Percentiles rank a stretch among this genome's conserved stretches.
These are phyloP conservation scores for Musa schizocarpa DNA, from an alignment of 176 grass and related monocot genomes.

Conservation along the genomic window DNA sequence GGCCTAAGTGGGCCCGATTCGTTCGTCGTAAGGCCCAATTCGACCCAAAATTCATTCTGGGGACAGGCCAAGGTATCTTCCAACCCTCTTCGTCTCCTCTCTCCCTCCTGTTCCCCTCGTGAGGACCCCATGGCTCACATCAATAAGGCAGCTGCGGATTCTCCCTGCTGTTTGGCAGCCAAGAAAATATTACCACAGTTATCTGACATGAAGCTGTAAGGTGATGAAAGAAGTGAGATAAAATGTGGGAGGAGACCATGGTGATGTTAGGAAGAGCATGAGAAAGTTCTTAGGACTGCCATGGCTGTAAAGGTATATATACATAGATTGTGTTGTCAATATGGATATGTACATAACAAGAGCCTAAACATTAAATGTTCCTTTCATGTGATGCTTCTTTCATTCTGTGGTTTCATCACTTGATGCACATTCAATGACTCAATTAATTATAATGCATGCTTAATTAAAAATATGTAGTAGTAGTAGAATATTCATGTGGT, in stretches of 20 bases:
- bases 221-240: neutral
- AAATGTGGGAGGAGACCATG: neutral
- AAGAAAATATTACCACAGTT: neutral
- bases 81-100: slow-evolving; percentile 12
- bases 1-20: slow-evolving; percentile 48
- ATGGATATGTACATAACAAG: too few species aligned
- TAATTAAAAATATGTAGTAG: too few species aligned
- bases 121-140: neutral
- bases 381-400: too few species aligned
- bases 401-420: too few species aligned
- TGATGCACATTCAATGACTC: too few species aligned
- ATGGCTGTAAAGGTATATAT: too few species aligned
- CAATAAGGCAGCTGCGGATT: neutral
- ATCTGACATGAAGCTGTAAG: neutral
- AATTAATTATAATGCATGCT: too few species aligned
- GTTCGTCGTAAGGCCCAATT: slow-evolving; percentile 43
- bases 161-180: neutral
- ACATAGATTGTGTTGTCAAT: too few species aligned
- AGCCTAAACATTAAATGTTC: too few species aligned
- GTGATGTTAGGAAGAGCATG: neutral
- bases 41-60: slow-evolving; percentile 60
- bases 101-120: slow-evolving; percentile 28
- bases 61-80: slow-evolving; percentile 73
- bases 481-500: too few species aligned
- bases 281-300: too few species aligned